Conservation (phyloP, 176 grass and related monocot genomes). For the Cenchrus purpureus region DNA sequence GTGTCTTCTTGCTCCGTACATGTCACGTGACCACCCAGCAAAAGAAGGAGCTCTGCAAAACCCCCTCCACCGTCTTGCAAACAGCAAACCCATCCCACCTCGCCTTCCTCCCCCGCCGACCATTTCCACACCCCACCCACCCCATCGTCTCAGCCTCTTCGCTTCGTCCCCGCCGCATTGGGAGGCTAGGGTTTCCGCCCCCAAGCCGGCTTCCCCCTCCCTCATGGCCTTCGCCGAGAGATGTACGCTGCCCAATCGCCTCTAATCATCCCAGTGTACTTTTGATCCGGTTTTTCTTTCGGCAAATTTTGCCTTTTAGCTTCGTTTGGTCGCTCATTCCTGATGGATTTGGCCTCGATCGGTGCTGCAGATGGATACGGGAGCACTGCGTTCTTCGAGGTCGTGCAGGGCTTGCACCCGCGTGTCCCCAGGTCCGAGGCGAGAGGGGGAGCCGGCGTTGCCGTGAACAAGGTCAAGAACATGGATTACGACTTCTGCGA, state of each 20-base stretch:
- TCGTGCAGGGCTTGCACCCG: constrained; percentile 28
- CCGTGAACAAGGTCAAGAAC: constrained; percentile 28
- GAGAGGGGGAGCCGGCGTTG: constrained; percentile 21
- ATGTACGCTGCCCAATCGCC: not conserved
- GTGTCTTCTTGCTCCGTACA: not conserved
- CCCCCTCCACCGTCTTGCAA: not conserved
- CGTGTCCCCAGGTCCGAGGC: constrained; percentile 34
- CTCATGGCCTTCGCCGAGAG: not conserved
- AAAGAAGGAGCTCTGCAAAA: not conserved
- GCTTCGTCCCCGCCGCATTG: not conserved
- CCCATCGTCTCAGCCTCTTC: not conserved
- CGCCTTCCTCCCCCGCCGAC: constrained; percentile 22
- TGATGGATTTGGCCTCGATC: not conserved
- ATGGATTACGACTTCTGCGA: constrained; percentile 31
- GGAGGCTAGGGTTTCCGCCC: not conserved
- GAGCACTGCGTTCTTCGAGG: constrained; percentile 4
- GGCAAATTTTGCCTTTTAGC: not conserved
- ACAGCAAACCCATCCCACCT: not conserved
- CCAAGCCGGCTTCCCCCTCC: not conserved
- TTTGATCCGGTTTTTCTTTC: not conserved
- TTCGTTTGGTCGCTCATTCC: constrained; percentile 1
- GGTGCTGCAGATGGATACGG: constrained; percentile 19
- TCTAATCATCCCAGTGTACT: not conserved
- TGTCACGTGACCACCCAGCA: not conserved
- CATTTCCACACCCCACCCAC: not conserved